Evolutionary conservation across 176 grass and related monocot species (phyloP).

Genomic region (Themeda triandra): DNA sequence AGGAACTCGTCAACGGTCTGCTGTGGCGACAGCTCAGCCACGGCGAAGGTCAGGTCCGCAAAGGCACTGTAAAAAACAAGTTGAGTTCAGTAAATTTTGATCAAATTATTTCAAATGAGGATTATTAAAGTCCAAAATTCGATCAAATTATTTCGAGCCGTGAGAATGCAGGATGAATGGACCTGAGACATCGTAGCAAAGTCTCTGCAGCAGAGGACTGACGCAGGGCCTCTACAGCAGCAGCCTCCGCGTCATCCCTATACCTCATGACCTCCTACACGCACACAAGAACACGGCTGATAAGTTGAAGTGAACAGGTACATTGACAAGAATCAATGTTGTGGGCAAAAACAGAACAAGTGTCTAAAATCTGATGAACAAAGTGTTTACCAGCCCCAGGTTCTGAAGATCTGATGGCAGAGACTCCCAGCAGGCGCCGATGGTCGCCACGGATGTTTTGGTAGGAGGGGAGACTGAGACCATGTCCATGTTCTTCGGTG

Average conservation of each 20-base stretch:
- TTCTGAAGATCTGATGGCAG: conserved; percentile 43
- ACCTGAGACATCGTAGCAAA: conserved; percentile 73
- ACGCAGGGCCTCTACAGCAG: conserved; percentile 72
- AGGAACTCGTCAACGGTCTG: conserved; percentile 51
- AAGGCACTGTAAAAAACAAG: conserved; percentile 3
- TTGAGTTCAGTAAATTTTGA: neutral
- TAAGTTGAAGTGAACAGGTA: too few relatives aligned
- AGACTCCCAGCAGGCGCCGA: conserved; percentile 54
- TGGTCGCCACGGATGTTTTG: conserved; percentile 40
- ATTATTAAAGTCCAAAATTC: neutral
- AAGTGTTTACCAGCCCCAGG: conserved; percentile 27
- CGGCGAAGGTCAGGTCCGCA: conserved; percentile 17
- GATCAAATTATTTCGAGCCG: neutral
- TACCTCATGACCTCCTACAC: conserved; percentile 63
- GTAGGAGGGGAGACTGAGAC: conserved; percentile 15
- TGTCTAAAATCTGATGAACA: neutral
- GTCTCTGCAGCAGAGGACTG: conserved; percentile 68
- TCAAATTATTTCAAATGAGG: neutral
- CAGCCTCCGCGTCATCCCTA: conserved; percentile 64
- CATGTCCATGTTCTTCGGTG: conserved; percentile 37
- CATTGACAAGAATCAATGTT: neutral
- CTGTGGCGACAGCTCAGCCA: conserved; percentile 35
- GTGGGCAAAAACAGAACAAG: neutral
- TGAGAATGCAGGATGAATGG: too few relatives aligned
- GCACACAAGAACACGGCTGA: too few relatives aligned